Evolutionary conservation across 1,284 basidiomycete genomes (phyloP).

Genomic region (Xerocomus minutiporus): DNA sequence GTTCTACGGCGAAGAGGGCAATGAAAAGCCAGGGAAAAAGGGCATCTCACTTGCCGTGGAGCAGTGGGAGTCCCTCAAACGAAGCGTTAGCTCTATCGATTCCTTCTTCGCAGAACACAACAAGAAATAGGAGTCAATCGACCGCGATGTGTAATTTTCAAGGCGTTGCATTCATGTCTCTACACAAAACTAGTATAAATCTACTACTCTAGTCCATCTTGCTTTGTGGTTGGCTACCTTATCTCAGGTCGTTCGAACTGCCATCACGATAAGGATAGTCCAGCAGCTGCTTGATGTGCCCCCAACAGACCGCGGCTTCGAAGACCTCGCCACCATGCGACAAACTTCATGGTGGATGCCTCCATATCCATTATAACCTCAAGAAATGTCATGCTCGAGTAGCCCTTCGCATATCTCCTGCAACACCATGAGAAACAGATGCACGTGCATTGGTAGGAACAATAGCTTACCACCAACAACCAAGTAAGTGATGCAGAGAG

Average conservation of each 20-base stretch:
- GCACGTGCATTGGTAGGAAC: not conserved
- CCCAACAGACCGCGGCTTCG: slow-evolving; percentile 54
- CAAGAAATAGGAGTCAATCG: slow-evolving; percentile 26
- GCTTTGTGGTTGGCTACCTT: not conserved
- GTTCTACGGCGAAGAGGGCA: slow-evolving; percentile 53
- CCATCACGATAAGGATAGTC: slow-evolving; percentile 40
- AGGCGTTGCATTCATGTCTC: not conserved
- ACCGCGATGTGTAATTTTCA: not conserved
- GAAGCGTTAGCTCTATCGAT: slow-evolving; percentile 44
- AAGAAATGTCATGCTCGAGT: slow-evolving; percentile 46
- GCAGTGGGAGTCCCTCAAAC: slow-evolving; percentile 65
- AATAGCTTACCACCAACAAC: slow-evolving; percentile 59
- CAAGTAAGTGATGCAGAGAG: slow-evolving; percentile 52
- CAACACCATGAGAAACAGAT: slow-evolving; percentile 9
- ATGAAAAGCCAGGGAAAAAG: slow-evolving; percentile 78
- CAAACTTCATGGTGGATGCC: slow-evolving; percentile 55
- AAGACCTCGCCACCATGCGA: slow-evolving; percentile 67
- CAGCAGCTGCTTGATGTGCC: slow-evolving; percentile 66
- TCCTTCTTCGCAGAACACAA: slow-evolving; percentile 44
- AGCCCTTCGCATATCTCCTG: slow-evolving; percentile 58
- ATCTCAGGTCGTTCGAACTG: no score
- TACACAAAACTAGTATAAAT: slow-evolving; percentile 3
- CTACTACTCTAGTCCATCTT: slow-evolving; percentile 3
- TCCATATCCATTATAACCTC: slow-evolving; percentile 67
- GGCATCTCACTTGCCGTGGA: slow-evolving; percentile 70